Conservation (phyloP, 768 basidiomycete species). For the Mycena galopus region DNA sequence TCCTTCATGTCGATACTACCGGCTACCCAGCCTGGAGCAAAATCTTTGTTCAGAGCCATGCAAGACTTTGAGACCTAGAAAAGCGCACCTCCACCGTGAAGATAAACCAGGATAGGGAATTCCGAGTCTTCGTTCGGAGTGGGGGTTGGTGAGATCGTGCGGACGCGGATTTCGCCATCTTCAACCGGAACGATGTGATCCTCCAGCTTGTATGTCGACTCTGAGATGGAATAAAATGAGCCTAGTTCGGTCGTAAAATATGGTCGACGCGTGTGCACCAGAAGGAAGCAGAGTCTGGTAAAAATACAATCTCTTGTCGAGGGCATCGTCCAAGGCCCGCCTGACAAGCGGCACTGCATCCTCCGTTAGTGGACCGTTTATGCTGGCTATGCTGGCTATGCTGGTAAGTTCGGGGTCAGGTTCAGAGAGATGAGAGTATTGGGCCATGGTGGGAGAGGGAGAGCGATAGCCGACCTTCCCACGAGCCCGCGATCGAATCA, state of each 20-base stretch:
- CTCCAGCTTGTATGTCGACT: constrained; percentile 5
- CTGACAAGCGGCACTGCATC: constrained; percentile 10
- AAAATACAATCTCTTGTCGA: constrained; percentile 6
- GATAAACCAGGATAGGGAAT: constrained; percentile 13
- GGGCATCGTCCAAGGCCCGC: constrained; percentile 1
- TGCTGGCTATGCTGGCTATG: background rate
- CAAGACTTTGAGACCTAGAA: background rate
- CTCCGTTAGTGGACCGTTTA: constrained; percentile 2
- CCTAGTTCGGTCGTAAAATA: background rate
- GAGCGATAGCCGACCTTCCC: too few relatives aligned
- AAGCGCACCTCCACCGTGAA: constrained; percentile 13
- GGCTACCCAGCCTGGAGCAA: constrained; percentile 1
- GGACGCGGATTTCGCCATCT: constrained; percentile 14
- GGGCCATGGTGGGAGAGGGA: background rate
- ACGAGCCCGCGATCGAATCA: too few relatives aligned
- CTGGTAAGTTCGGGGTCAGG: constrained; percentile 9
- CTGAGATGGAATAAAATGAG: constrained; percentile 2
- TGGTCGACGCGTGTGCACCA: background rate
- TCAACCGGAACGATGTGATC: constrained; percentile 5
- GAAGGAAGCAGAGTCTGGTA: constrained; percentile 3
- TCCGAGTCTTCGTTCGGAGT: background rate
- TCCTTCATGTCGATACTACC: constrained; percentile 15
- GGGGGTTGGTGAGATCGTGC: constrained; percentile 1
- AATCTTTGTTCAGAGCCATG: background rate
- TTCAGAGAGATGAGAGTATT: too few relatives aligned